A percentile compares a stretch with the other conserved stretches of the same genome.
Evolutionary conservation across 2,329 filamentous ascomycete genomes (phyloP).

Genomic region (Aspergillus awamori): DNA sequence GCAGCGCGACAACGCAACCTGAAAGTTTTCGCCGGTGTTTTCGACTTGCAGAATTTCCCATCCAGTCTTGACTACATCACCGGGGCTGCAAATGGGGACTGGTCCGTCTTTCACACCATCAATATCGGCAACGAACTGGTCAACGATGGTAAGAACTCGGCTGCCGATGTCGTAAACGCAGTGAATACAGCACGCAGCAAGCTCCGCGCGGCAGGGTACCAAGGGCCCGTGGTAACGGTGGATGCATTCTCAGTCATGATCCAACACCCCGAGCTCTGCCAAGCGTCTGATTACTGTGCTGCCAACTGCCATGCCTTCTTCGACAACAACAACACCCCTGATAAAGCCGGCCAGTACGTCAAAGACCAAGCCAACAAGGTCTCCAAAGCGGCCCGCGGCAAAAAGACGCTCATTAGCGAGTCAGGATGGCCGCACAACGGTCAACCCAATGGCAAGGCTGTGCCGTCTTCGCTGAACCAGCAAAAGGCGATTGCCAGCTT

Average conservation of each 20-base stretch:
- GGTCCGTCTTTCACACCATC: slow-evolving; percentile 70
- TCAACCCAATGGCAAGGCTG: slow-evolving; percentile 64
- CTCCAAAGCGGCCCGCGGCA: slow-evolving; percentile 52
- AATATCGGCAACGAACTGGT: slow-evolving; percentile 81
- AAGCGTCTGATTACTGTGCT: slow-evolving; percentile 74
- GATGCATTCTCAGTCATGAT: slow-evolving; percentile 75
- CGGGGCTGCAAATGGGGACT: slow-evolving; percentile 60
- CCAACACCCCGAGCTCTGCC: slow-evolving; percentile 69
- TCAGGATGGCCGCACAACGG: slow-evolving; percentile 81
- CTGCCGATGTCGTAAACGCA: slow-evolving; percentile 58
- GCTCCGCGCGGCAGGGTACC: slow-evolving; percentile 66
- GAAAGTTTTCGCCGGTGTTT: slow-evolving; percentile 76
- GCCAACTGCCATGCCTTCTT: slow-evolving; percentile 87
- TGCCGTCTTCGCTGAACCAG: slow-evolving; percentile 71
- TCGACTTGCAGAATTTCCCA: slow-evolving; percentile 60
- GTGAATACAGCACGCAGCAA: slow-evolving; percentile 60
- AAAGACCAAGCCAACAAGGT: slow-evolving; percentile 56
- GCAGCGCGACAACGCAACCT: slow-evolving; percentile 67
- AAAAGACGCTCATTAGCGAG: slow-evolving; percentile 75
- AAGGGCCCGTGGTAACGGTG: slow-evolving; percentile 74
- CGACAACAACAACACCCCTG: slow-evolving; percentile 63
- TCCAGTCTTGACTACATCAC: slow-evolving; percentile 64
- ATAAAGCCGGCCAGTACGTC: slow-evolving; percentile 69
- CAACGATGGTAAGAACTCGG: slow-evolving; percentile 61
- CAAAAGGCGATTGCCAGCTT: slow-evolving; percentile 66